Base-by-base conservation (phyloP, 2,329 filamentous ascomycete species). In the Botrytis sinoallii region DNA sequence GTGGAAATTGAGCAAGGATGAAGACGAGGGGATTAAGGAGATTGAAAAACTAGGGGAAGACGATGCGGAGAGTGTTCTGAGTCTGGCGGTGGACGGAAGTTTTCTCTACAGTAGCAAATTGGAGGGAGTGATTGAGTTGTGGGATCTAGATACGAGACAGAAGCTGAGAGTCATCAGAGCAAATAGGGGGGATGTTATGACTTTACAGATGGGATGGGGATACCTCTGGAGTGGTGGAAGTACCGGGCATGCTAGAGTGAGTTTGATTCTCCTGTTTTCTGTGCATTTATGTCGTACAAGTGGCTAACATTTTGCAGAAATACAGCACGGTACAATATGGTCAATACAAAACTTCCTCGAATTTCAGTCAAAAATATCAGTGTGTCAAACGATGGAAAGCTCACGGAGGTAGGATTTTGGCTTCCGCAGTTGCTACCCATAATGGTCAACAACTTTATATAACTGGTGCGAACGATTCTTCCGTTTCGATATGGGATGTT, bases 111-210 rank as follows among this genome's bases (percentile, higher is more conserved):
- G 93, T 74, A 96, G 96, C 65, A 92, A 97, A 78, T 88, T 94
- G 1, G 91, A 93, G 57, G 97, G 96, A 35, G 89, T 97, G 69
- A 90, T 99, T 74, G 95, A 98, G 81, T 89, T 99, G 18, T 99
- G 97, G 95, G 97, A 99, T 81, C 86, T 99, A 22, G 95, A 98
- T 81, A 98, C 96, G 0, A 91, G 92, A 71, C 96, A 99, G 83
- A 91, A 96, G 67, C 87, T 99, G 63, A 88, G 96, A 73, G 94
- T 93, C 29, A 92, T 99, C 80, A 94, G 92, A 80, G 90, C 92
- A 0, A 92, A 94, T 78, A 89, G 89, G 48, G 91, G 91, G 61
- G 94, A 98, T 81, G 89, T 98, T 67, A 94, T 97, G 86, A 92
- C 94, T 0, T 85, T 98, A 61, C 92, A 94, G 76, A 92, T 98